phyloP scores from a whole-genome alignment of 768 basidiomycete genomes.

The Hygrophorus russula region DNA sequence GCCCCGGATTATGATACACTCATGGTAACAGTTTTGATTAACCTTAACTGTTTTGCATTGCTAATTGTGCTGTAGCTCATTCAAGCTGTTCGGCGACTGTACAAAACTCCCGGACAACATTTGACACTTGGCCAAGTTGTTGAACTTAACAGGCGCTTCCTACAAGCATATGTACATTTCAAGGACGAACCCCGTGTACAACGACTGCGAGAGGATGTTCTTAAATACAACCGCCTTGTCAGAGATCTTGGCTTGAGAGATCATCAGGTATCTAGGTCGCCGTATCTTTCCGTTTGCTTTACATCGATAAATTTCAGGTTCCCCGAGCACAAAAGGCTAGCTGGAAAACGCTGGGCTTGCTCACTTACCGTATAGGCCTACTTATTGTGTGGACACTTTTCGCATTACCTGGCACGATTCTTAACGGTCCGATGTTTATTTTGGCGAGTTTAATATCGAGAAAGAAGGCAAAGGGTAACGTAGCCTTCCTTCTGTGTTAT shows the following conservation, averaged over 20 bases:
- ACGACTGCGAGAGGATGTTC: slow-evolving; percentile 66
- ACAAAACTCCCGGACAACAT: slow-evolving; percentile 90
- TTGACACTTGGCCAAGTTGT: slow-evolving; percentile 93
- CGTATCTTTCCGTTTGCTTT: neutral
- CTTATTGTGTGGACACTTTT: slow-evolving; percentile 73
- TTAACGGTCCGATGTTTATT: slow-evolving; percentile 92
- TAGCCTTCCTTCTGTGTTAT: neutral
- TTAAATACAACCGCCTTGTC: slow-evolving; percentile 82
- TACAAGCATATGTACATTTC: slow-evolving; percentile 89
- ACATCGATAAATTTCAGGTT: slow-evolving; percentile 37
- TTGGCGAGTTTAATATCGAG: slow-evolving; percentile 80
- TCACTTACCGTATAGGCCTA: slow-evolving; percentile 73
- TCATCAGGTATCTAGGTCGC: slow-evolving; percentile 55
- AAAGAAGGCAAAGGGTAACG: slow-evolving; percentile 75
- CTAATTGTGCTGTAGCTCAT: slow-evolving; percentile 50
- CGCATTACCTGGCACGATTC: slow-evolving; percentile 81
- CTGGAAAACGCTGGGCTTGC: slow-evolving; percentile 78
- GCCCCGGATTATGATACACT: slow-evolving; percentile 97
- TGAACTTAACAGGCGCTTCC: slow-evolving; percentile 83
- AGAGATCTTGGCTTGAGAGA: slow-evolving; percentile 87
- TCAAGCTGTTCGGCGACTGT: slow-evolving; percentile 88
- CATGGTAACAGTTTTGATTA: slow-evolving; percentile 54
- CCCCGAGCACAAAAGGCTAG: slow-evolving; percentile 76
- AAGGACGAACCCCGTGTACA: slow-evolving; percentile 86
- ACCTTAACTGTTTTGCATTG: neutral